Evolutionary conservation across 2,329 filamentous ascomycete species (phyloP).

Genomic region (Neurospora crassa): DNA sequence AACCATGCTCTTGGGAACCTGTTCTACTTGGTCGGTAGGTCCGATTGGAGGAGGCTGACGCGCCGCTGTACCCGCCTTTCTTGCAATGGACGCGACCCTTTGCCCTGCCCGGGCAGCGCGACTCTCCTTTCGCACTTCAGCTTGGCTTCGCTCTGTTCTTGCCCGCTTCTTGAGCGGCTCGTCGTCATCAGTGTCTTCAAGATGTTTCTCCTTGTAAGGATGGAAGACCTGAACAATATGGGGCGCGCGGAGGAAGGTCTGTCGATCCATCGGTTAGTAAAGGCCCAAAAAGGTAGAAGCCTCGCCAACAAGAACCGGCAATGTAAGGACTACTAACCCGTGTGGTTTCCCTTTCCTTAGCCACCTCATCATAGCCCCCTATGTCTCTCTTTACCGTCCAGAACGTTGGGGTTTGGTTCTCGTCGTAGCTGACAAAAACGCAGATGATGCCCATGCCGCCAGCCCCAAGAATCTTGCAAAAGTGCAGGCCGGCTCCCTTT

Average conservation of each 20-base stretch:
- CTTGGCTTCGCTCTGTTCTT: background rate
- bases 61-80: background rate
- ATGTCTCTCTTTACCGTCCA: background rate
- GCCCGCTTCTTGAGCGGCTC: background rate
- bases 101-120: background rate
- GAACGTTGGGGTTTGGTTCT: background rate
- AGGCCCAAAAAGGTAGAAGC: background rate
- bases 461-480: background rate
- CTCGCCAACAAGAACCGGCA: background rate
- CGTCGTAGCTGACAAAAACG: background rate
- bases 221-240: background rate
- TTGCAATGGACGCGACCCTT: background rate
- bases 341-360: background rate
- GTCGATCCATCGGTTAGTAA: background rate
- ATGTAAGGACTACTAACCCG: background rate
- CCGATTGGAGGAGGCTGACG: background rate
- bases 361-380: background rate
- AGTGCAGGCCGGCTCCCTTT: background rate
- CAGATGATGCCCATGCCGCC: background rate
- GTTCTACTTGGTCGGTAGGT: background rate
- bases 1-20: background rate
- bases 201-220: background rate
- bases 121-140: background rate
- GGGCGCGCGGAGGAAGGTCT: background rate
- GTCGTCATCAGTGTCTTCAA: background rate